These are phyloP conservation scores for Erysimum pusillum DNA, from an alignment of 441 rosid genomes.

Conservation along the genomic window DNA sequence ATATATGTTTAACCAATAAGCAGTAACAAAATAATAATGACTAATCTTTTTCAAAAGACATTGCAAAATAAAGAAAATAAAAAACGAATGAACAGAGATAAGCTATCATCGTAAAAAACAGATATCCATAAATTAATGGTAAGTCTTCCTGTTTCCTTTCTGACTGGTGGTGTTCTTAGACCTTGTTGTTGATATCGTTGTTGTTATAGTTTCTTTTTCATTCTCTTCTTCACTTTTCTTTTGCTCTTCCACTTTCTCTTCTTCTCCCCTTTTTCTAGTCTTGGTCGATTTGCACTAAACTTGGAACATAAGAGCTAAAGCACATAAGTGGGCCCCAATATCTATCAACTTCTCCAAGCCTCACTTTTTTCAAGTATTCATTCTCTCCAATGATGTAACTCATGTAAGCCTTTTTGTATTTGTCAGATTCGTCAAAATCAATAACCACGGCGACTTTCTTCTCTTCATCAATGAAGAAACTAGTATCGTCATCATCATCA, in stretches of 20 bases:
- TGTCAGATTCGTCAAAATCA: background rate
- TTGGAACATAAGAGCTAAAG: background rate
- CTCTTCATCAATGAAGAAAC: conserved; percentile 11
- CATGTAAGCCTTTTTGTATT: background rate
- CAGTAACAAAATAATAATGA: too few species aligned
- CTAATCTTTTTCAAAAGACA: background rate
- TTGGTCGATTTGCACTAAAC: conserved; percentile 1
- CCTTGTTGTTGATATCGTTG: too few species aligned
- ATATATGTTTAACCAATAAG: too few species aligned
- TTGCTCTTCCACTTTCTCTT: too few species aligned
- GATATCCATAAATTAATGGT: too few species aligned
- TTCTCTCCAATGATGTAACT: background rate
- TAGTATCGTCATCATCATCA: background rate
- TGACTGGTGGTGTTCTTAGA: background rate
- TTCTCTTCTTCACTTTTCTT: too few species aligned
- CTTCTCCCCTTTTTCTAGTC: background rate
- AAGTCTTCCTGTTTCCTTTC: background rate
- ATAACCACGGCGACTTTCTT: background rate
- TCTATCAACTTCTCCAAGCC: background rate
- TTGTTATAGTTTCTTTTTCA: background rate
- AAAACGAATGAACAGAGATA: background rate
- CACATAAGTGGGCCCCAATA: background rate
- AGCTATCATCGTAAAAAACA: too few species aligned
- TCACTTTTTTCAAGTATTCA: background rate
- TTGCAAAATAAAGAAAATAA: background rate